Base-by-base conservation (phyloP, 495 filamentous ascomycete species). In the Tuber umbilicatum region DNA sequence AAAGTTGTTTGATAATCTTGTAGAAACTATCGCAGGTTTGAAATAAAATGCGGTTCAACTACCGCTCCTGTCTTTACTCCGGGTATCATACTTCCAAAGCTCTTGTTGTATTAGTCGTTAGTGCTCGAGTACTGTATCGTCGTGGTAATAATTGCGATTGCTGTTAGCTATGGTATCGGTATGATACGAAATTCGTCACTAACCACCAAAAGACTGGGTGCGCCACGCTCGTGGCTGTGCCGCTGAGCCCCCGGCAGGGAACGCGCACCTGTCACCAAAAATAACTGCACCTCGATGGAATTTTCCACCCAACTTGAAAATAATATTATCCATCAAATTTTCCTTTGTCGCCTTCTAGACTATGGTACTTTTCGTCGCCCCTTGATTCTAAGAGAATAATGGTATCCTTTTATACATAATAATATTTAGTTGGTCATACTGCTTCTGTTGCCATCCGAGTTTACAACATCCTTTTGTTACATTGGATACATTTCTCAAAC, bases 401-500 rank as follows among this genome's bases (percentile, higher is more conserved):
- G 42, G 42, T 45, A 64, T 64, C 12, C 55, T 1, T 17, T 19
- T 35, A 35, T 64, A 35, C 55, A 16, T 31, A 35, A 35, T 64
- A 14, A 64, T 64, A 42, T 45, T 43, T 12, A 17, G 31, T 17
- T 35, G 14, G 5, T 5, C 55, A 1, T 17, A 31, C 31, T 5
- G 55, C 55, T 6, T 35, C n/a, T 3, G 50, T 60, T 14, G 12
- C n/a, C 50, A 12, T 27, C 55, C 55, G 35, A 16, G n/a, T 27
- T 60, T 27, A 64, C 14, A 64, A 10, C 41, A 10, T 42, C 9
- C 23, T n/a, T 55, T n/a, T 12, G 50, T 27, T 60, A 3, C 50
- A 60, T 60, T 16, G 50, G 50, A 31, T 35, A 64, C 55, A 64
- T 64, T 35, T 64, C 55, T 64, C 55, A 64, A 64, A 64, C 55